Percentiles rank a stretch among this genome's conserved stretches.
These are phyloP conservation scores for Penicillium verhagenii DNA, from an alignment of 495 filamentous ascomycete species.

Conservation along the genomic window DNA sequence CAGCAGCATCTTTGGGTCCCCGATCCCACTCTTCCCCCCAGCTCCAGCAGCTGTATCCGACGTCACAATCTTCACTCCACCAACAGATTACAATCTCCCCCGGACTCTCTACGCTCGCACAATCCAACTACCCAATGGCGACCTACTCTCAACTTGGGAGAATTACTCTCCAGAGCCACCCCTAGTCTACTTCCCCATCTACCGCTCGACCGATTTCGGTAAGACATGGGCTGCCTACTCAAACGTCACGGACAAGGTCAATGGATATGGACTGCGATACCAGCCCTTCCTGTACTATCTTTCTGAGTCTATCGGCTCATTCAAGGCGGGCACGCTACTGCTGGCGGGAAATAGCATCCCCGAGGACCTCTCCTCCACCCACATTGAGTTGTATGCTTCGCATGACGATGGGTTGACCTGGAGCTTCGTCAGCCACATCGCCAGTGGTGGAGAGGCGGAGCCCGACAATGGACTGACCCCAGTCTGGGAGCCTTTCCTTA, in stretches of 20 bases:
- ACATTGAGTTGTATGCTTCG: conserved; percentile 68
- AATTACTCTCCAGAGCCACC: conserved; percentile 60
- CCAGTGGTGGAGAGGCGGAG: conserved; percentile 57
- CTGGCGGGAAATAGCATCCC: conserved; percentile 63
- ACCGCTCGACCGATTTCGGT: conserved; percentile 59
- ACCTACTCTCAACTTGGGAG: conserved; percentile 56
- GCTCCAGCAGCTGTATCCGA: conserved; percentile 14
- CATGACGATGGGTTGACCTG: conserved; percentile 58
- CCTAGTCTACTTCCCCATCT: conserved; percentile 62
- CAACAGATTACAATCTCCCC: conserved; percentile 35
- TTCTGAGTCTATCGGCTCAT: conserved; percentile 53
- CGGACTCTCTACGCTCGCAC: conserved; percentile 27
- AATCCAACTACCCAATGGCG: conserved; percentile 22
- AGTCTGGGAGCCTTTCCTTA: conserved; percentile 69
- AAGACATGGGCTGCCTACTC: conserved; percentile 62
- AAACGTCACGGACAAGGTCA: conserved; percentile 59
- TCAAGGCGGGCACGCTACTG: conserved; percentile 58
- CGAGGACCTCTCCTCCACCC: conserved; percentile 57
- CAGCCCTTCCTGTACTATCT: conserved; percentile 68
- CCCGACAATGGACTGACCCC: conserved; percentile 64
- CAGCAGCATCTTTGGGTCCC: conserved; percentile 5
- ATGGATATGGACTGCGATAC: conserved; percentile 63
- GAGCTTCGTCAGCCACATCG: conserved; percentile 65
- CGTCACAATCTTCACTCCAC: conserved; percentile 33
- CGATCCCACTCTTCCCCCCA: conserved; percentile 1